Base-by-base conservation (phyloP, 2,329 filamentous ascomycete genomes). In the Tolypocladium nubicola region DNA sequence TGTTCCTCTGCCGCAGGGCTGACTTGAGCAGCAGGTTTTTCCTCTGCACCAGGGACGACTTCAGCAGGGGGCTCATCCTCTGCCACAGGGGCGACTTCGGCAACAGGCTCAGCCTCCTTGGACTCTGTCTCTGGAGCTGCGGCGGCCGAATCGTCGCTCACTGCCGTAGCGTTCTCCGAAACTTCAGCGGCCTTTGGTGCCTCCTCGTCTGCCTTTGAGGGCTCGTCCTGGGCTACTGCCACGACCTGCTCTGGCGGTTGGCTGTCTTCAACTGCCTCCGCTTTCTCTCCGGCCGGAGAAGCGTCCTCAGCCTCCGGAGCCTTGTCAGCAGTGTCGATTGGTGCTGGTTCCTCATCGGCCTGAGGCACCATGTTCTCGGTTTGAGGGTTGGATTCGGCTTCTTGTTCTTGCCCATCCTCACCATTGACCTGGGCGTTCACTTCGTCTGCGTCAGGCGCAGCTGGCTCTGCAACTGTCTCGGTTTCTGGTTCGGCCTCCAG, bases 81-180 rank as follows among this genome's bases (percentile, higher is more conserved):
- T 26, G 23, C 4, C 23, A 26, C 62, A 19, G 54, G 52, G 10
- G 63, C 59, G 43, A 47, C 41, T 23, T 50, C 14, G 19, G 61
- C 58, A 37, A 43, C 35, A 19, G 50, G 10, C 5, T 60, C 60
- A 57, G 62, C 59, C 56, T 61, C 58, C 52, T 64, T 61, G 13
- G 63, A 54, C 55, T 60, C 57, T 19, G 50, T 23, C 47, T 57
- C 54, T 19, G 45, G 38, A 52, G 33, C 54, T 47, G 50, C 47
- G n/a, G 33, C 21, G 30, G 50, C 30, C 3, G 57, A 14, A 11
- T 49, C 38, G 13, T 52, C 57, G 16, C 16, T 33, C 14, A 45
- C 53, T 23, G 56, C 54, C 19, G 30, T 54, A 4, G 52, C 21
- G 6, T 57, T 55, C 13, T 57, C 41, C 8, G 56, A 7, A 49